Percentiles rank a stretch among this genome's conserved stretches.
Evolutionary conservation across 768 basidiomycete species (phyloP).

Genomic region (Nidularia pulvinata): DNA sequence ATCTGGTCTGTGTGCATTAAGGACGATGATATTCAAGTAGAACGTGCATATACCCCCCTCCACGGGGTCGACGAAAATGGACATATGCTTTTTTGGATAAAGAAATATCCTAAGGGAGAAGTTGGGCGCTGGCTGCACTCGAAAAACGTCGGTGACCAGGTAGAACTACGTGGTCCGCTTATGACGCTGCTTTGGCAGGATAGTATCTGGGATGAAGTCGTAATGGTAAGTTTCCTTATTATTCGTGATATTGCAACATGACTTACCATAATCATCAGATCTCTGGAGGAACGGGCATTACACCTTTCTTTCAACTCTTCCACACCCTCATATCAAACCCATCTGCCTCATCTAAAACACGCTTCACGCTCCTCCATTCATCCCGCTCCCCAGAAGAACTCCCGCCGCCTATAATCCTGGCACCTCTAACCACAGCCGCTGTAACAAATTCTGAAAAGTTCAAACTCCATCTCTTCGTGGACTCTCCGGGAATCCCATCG

Average conservation of each 20-base stretch:
- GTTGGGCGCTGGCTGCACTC: slow-evolving; percentile 84
- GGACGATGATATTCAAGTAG: slow-evolving; percentile 88
- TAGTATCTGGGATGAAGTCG: slow-evolving; percentile 70
- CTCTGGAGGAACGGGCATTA: slow-evolving; percentile 87
- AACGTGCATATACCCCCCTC: slow-evolving; percentile 83
- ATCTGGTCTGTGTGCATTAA: slow-evolving; percentile 84
- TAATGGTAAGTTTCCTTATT: slow-evolving; percentile 54
- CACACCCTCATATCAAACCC: slow-evolving; percentile 45
- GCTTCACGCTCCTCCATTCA: slow-evolving; percentile 74
- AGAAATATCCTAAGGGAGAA: slow-evolving; percentile 76
- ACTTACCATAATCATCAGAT: slow-evolving; percentile 42
- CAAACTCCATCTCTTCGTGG: slow-evolving; percentile 62
- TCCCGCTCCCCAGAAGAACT: slow-evolving; percentile 62
- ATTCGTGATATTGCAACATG: neutral
- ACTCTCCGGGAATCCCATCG: slow-evolving; percentile 30
- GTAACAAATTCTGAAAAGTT: slow-evolving; percentile 53
- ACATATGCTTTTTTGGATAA: slow-evolving; percentile 78
- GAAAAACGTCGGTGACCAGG: slow-evolving; percentile 58
- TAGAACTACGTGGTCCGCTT: slow-evolving; percentile 80
- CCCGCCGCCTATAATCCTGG: slow-evolving; percentile 64
- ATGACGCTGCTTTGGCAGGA: slow-evolving; percentile 63
- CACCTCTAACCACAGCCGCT: slow-evolving; percentile 49
- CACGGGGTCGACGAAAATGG: slow-evolving; percentile 69
- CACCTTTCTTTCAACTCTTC: slow-evolving; percentile 83
- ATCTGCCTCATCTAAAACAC: slow-evolving; percentile 34